Evolutionary conservation across 192 early-diverging fungal genomes (phyloP), one percentile per base, ranked within the genome.

Genomic region (Coemansia guatemalensis): DNA sequence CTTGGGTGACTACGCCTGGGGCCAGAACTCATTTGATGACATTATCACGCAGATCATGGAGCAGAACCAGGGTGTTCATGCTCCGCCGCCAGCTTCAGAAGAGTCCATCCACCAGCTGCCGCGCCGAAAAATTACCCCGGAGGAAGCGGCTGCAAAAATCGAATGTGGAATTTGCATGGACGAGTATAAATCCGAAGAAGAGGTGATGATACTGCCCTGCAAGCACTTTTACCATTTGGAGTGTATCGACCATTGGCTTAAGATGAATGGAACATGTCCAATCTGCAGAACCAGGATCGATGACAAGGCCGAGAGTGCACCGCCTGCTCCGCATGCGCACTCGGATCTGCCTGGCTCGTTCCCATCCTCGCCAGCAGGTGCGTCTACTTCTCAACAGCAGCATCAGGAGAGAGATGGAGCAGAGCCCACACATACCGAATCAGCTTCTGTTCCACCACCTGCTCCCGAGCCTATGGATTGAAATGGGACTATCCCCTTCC

Each of bases 111-210:
- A 84, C 1, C 67, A 81, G 3, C 82, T 98, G 56, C 87, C 83
- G 2, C 65, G 74, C 53, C 60, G 85, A 48, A 65, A 24, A 21
- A 74, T 95, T 12, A 71, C 73, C 2, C 61, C 71, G 20, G 64
- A 68, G n/a, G 87, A 91, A 59, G 64, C 56, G 73, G 88, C 74
- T 21, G 75, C 84, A 63, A 88, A 93, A 53, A 56, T 71, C 22
- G 91, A 95, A 26, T 97, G 95, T 60, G 78, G 89, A 11, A 87
- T 98, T 7, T 98, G 95, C 67, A 93, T 93, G 74, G 96, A 97
- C 49, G 91, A 95, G 50, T 96, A 90, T 74, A 69, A 75, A 8
- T 58, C 72, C 54, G 84, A 82, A 8, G 92, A 95, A 56, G 80
- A 81, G 20, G 86, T 84, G 17, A 66, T 89, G 20, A 73, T 81